A percentile compares a stretch with the other conserved stretches of the same genome.
phyloP scores from a whole-genome alignment of 2,329 filamentous ascomycete species.

The Harringtonia lauricola region DNA sequence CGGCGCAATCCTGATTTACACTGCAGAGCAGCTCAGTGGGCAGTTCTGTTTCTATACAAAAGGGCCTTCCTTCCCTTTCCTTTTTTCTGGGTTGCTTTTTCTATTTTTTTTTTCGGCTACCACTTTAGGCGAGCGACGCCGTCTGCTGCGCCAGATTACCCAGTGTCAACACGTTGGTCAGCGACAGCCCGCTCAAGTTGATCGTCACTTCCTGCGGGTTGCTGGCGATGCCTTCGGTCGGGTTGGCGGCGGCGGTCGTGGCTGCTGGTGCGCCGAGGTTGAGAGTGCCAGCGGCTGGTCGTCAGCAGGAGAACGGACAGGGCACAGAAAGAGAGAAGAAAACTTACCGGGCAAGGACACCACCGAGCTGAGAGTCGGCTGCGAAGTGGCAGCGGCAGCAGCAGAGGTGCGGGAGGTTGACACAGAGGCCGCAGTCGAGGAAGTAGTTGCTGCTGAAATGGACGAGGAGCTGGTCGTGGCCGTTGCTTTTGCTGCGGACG shows the following conservation, averaged over 20 bases:
- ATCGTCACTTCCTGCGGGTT: slow-evolving; percentile 18
- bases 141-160: slow-evolving; percentile 27
- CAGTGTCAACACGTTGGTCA: slow-evolving; percentile 31
- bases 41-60: too few relatives aligned
- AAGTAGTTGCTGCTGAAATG: neutral
- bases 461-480: neutral
- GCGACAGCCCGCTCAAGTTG: slow-evolving; percentile 27
- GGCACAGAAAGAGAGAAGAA: too few relatives aligned
- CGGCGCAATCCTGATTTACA: too few relatives aligned
- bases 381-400: neutral
- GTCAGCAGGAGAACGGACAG: too few relatives aligned
- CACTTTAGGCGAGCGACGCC: slow-evolving; percentile 1
- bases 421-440: neutral
- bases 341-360: too few relatives aligned
- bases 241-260: slow-evolving; percentile 12
- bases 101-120: neutral
- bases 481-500: neutral
- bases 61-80: too few relatives aligned
- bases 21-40: too few relatives aligned
- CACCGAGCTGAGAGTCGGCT: neutral
- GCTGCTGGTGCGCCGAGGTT: slow-evolving; percentile 15
- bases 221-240: slow-evolving; percentile 15
- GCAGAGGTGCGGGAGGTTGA: neutral
- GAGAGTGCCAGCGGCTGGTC: slow-evolving; percentile 16
- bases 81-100: neutral